These are phyloP conservation scores for Entomortierella lignicola DNA, from an alignment of 192 early-diverging fungal species.

Conservation along the genomic window DNA sequence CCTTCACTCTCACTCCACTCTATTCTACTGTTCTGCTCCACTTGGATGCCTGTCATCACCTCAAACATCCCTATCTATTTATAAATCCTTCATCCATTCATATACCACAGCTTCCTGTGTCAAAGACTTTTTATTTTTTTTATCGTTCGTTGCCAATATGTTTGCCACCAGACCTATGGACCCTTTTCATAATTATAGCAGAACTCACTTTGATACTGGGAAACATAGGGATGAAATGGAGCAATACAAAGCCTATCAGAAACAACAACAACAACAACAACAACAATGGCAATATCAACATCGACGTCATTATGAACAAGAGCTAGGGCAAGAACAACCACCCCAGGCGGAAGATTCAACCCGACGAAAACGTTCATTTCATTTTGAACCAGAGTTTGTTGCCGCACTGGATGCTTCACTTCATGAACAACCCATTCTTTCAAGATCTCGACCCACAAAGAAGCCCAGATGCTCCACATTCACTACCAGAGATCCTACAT, in stretches of 20 bases:
- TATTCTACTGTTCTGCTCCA: too few relatives aligned
- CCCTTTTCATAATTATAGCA: too few relatives aligned
- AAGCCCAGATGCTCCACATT: background rate
- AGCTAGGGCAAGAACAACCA: background rate
- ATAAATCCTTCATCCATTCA: too few relatives aligned
- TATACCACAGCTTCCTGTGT: too few relatives aligned
- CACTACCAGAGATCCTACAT: background rate
- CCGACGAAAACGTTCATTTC: slow-evolving; percentile 31
- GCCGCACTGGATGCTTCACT: slow-evolving; percentile 37
- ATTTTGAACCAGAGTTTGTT: slow-evolving; percentile 49
- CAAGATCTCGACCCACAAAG: slow-evolving; percentile 10
- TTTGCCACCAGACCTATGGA: too few relatives aligned
- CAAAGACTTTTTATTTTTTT: too few relatives aligned
- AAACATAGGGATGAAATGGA: too few relatives aligned
- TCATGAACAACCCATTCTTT: background rate
- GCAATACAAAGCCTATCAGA: too few relatives aligned
- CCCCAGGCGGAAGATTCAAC: slow-evolving; percentile 1
- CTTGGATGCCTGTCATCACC: too few relatives aligned
- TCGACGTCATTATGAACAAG: slow-evolving; percentile 5
- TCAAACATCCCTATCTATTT: too few relatives aligned
- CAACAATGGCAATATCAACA: background rate
- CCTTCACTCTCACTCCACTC: background rate
- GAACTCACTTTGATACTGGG: too few relatives aligned
- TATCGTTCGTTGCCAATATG: too few relatives aligned
- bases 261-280: background rate